Conservation (phyloP, 257 asterid genomes). For the Scutellaria baicalensis region DNA sequence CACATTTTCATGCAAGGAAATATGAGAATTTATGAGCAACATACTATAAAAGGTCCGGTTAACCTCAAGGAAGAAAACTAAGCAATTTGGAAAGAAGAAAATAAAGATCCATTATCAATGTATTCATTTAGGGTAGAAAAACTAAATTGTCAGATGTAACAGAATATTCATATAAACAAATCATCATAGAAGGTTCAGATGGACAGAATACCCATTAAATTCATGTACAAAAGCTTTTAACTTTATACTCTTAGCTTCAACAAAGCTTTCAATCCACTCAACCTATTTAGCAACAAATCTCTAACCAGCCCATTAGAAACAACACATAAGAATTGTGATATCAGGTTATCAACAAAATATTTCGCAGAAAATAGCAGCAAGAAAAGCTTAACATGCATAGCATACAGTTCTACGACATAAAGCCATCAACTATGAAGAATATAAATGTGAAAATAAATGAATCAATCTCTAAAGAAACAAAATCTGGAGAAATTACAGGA, state of each 20-base stretch:
- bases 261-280: not conserved
- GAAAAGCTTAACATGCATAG: not conserved
- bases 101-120: not conserved
- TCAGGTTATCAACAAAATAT: not conserved
- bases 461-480: not conserved
- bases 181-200: not conserved
- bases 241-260: not conserved
- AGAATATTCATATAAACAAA: not conserved
- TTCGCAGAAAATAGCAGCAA: not conserved
- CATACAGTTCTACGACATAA: not conserved
- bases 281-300: not conserved
- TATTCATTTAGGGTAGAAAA: not conserved
- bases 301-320: not conserved
- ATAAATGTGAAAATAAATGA: not conserved
- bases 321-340: not conserved
- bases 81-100: too few relatives aligned
- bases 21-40: not conserved
- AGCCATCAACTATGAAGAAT: not conserved
- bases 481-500: slow-evolving; percentile 3
- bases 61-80: not conserved
- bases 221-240: not conserved
- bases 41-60: not conserved
- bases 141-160: not conserved
- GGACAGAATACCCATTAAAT: not conserved
- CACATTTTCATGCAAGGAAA: not conserved